phyloP scores from a whole-genome alignment of 2,329 filamentous ascomycete species.

The Exophiala mesophila region DNA sequence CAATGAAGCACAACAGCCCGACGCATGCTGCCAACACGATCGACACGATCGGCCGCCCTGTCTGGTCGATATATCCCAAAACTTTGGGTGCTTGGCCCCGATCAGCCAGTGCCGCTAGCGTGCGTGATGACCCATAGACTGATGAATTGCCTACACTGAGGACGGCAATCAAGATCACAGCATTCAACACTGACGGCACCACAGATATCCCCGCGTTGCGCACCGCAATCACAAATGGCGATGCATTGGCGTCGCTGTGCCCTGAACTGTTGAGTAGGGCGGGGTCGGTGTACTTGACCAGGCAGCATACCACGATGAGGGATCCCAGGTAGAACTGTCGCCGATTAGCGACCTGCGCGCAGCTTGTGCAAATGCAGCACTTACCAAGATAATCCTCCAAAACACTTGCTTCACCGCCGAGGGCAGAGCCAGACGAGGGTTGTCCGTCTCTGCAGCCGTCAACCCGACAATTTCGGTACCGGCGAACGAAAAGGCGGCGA shows the following conservation, averaged over 20 bases:
- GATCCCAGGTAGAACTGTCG: constrained; percentile 73
- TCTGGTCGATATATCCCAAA: constrained; percentile 74
- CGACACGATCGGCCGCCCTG: constrained; percentile 70
- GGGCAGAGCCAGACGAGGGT: constrained; percentile 66
- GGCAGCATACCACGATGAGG: constrained; percentile 70
- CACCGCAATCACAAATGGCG: constrained; percentile 91
- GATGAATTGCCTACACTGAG: constrained; percentile 87
- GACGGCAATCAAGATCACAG: constrained; percentile 86
- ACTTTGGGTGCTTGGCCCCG: constrained; percentile 74
- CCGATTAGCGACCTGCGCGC: background rate
- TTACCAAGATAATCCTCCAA: constrained; percentile 72
- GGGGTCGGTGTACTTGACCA: constrained; percentile 67
- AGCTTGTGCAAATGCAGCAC: background rate
- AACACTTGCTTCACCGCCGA: constrained; percentile 86
- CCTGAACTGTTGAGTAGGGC: constrained; percentile 57
- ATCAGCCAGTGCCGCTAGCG: constrained; percentile 81
- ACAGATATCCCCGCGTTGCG: constrained; percentile 73
- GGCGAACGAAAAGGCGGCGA: constrained; percentile 57
- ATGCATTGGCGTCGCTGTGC: constrained; percentile 63
- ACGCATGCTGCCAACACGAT: constrained; percentile 62
- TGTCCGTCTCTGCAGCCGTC: constrained; percentile 54
- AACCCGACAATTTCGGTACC: constrained; percentile 59
- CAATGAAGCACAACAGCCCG: constrained; percentile 71
- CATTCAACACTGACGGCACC: constrained; percentile 84
- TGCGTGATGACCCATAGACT: constrained; percentile 86